These are phyloP conservation scores for Dalechampia spathulata DNA, from an alignment of 441 rosid genomes.

Conservation along the genomic window DNA sequence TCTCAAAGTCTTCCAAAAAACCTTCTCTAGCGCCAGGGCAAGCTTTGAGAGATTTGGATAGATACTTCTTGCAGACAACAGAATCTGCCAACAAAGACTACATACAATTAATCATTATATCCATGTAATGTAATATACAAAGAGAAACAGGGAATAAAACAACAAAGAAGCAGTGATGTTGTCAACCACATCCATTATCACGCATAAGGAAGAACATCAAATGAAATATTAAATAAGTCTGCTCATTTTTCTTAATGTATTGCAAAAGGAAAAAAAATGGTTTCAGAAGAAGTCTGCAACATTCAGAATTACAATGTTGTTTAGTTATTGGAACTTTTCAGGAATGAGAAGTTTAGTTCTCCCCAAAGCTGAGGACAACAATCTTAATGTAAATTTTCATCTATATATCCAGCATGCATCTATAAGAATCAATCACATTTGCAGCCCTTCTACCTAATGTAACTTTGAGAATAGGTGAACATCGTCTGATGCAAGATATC, in stretches of 20 bases:
- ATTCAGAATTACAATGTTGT: too few relatives aligned
- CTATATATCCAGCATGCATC: not conserved
- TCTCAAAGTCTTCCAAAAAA: constrained; percentile 8
- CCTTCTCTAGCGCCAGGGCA: constrained; percentile 92
- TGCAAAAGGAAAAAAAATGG: not conserved
- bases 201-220: not conserved
- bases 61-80: constrained; percentile 62
- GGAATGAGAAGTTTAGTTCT: too few relatives aligned
- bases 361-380: not conserved
- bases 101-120: not conserved
- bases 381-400: not conserved
- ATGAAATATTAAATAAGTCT: not conserved
- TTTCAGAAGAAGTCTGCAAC: not conserved
- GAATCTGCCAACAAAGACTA: constrained; percentile 41
- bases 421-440: not conserved
- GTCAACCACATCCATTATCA: not conserved
- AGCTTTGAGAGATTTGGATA: constrained; percentile 88
- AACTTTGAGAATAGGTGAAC: not conserved
- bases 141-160: not conserved
- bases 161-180: constrained; percentile 1
- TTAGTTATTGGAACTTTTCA: too few relatives aligned
- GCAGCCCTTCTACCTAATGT: not conserved
- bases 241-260: not conserved
- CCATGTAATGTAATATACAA: not conserved
- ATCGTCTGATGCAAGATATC: not conserved